Percentiles rank a stretch among this genome's conserved stretches.
phyloP scores from a whole-genome alignment of 768 basidiomycete species.

The Pisolithus sp. region DNA sequence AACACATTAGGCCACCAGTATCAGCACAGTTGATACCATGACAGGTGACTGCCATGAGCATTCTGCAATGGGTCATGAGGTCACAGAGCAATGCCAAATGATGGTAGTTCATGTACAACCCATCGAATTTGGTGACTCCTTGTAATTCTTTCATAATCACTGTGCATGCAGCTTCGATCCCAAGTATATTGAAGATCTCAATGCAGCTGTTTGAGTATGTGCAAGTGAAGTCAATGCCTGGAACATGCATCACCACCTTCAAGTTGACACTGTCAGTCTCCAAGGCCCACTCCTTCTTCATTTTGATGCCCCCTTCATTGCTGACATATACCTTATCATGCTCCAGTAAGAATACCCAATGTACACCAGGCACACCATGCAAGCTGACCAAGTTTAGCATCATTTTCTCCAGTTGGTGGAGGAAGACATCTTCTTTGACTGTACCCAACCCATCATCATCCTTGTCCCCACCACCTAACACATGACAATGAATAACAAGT shows the following conservation, averaged over 20 bases:
- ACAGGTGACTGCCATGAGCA: slow-evolving; percentile 96
- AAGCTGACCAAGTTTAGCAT: slow-evolving; percentile 26
- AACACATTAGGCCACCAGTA: slow-evolving; percentile 94
- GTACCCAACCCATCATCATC: too few species aligned
- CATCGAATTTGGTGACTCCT: slow-evolving; percentile 96
- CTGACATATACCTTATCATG: slow-evolving; percentile 71
- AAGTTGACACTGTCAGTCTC: slow-evolving; percentile 97
- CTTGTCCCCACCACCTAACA: too few species aligned
- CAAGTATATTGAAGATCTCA: slow-evolving; percentile 52
- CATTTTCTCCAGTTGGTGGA: too few species aligned
- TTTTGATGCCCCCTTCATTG: slow-evolving; percentile 58
- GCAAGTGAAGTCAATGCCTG: slow-evolving; percentile 87
- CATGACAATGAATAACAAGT: slow-evolving; percentile 81
- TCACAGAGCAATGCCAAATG: slow-evolving; percentile 93
- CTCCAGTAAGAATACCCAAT: slow-evolving; percentile 57
- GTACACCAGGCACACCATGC: slow-evolving; percentile 73
- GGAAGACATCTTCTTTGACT: too few species aligned
- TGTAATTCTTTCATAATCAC: slow-evolving; percentile 94
- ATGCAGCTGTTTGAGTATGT: slow-evolving; percentile 86
- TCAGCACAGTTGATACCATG: slow-evolving; percentile 98
- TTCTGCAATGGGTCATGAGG: slow-evolving; percentile 94
- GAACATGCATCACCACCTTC: slow-evolving; percentile 90
- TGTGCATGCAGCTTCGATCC: slow-evolving; percentile 39
- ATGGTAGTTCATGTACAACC: slow-evolving; percentile 99
- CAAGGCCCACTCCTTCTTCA: slow-evolving; percentile 82